phyloP scores from a whole-genome alignment of 2,329 filamentous ascomycete genomes.

The Sarocladiaceae sp. region DNA sequence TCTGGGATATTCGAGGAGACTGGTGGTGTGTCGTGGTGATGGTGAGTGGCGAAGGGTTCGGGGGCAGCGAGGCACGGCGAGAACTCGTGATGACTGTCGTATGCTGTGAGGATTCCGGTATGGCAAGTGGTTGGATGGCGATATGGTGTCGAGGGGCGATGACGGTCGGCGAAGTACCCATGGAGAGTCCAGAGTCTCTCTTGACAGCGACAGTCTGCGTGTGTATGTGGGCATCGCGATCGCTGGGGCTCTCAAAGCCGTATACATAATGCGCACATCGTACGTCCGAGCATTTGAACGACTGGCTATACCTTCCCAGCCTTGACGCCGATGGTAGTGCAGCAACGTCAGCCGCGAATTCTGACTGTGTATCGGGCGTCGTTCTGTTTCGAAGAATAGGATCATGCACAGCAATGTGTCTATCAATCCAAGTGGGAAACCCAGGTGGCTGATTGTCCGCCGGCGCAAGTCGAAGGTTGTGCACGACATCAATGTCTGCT shows the following conservation, averaged over 20 bases:
- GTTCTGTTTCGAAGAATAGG: constrained; percentile 30
- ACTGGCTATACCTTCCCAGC: constrained; percentile 1
- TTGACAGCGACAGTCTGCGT: constrained; percentile 35
- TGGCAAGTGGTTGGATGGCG: background rate
- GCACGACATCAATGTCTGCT: constrained; percentile 25
- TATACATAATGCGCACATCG: constrained; percentile 53
- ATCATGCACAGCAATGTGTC: constrained; percentile 43
- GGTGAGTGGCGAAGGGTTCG: constrained; percentile 1
- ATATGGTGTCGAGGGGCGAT: constrained; percentile 14
- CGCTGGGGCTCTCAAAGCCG: constrained; percentile 44
- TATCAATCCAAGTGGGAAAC: constrained; percentile 46
- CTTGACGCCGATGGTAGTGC: background rate
- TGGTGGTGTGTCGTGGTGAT: background rate
- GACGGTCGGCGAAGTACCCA: constrained; percentile 16
- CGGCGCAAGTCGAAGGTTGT: constrained; percentile 22
- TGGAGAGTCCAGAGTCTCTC: constrained; percentile 38
- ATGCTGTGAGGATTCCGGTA: constrained; percentile 5
- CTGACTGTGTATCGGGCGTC: background rate
- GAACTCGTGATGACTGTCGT: background rate
- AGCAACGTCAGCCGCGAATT: background rate
- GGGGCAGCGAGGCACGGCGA: background rate
- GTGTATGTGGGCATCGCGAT: constrained; percentile 44
- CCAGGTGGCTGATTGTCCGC: constrained; percentile 33
- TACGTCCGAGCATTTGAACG: constrained; percentile 50
- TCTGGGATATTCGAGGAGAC: background rate